These are phyloP conservation scores for Rhodomyrtus tomentosa DNA, from an alignment of 345 rosid species.

Conservation along the genomic window DNA sequence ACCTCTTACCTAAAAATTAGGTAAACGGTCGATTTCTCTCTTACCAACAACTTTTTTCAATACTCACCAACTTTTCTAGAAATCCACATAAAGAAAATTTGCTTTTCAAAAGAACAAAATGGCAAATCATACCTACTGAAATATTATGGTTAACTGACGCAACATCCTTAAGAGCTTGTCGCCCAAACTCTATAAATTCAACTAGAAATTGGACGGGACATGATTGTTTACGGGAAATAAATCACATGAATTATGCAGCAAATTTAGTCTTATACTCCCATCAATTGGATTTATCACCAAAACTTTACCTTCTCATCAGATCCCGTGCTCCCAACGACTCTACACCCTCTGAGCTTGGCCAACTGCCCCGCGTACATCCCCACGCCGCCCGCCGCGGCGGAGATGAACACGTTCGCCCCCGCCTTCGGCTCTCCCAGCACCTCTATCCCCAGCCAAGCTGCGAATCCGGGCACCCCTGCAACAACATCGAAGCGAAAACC, in stretches of 20 bases:
- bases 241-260: too few species aligned
- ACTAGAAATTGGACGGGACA: too few species aligned
- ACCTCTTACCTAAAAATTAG: too few species aligned
- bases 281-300: background rate
- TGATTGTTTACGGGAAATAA: too few species aligned
- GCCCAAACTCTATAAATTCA: too few species aligned
- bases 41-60: background rate
- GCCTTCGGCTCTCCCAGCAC: constrained; percentile 21
- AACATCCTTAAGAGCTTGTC: too few species aligned
- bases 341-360: constrained; percentile 36
- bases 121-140: too few species aligned
- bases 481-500: background rate
- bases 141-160: too few species aligned
- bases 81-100: background rate
- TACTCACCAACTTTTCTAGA: background rate
- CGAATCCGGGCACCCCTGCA: constrained; percentile 30
- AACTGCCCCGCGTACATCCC: constrained; percentile 45
- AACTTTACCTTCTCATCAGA: constrained; percentile 29
- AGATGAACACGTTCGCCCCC: constrained; percentile 29
- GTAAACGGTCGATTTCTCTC: background rate
- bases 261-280: too few species aligned
- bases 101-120: background rate
- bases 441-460: constrained; percentile 39
- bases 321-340: constrained; percentile 40
- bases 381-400: constrained; percentile 46